Evolutionary conservation across 2,329 filamentous ascomycete species (phyloP), one percentile per base, ranked within the genome.

Genomic region (Aspergillus fijiensis): DNA sequence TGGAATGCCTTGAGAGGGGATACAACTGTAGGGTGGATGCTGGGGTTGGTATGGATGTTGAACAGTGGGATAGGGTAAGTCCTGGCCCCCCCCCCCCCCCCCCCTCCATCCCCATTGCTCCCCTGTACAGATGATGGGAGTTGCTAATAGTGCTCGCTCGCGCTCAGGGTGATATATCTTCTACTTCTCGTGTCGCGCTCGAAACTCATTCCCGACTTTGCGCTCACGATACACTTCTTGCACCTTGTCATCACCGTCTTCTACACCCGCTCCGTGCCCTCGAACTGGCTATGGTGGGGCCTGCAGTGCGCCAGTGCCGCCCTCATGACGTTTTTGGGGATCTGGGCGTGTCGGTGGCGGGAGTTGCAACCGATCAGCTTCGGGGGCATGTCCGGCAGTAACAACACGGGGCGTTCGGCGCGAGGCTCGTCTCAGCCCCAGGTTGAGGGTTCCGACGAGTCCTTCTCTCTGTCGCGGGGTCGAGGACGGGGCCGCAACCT

Each of bases 201-300:
- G 51, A 98, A 98, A 76, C 89, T 98, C 62, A 90, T 98, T 54
- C 92, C 92, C 67, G 95, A 99, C 78, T 99, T 98, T 75, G 91
- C 92, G 33, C 81, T 97, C 25, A 96, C 94, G 2, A 85, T 97
- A 19, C 92, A 96, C 79, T 85, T 90, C 74, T 80, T 96, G 48
- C 91, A 96, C 74, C 84, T 96, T 56, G 65, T 95, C 69, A 76
- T 91, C 69, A 90, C 91, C 29, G 88, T 87, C 21, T 74, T 96
- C 35, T 96, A 96, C 77, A 89, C 90, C 3, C 87, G 87, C 69
- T 84, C 85, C 10, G 73, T 98, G 29, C 95, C 95, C 1, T 82
- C 84, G 10, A 88, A 94, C 74, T 78, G 87, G 64, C 89, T 96
- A 69, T 99, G 95, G 95, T 99, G 95, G 94, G 80, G 78, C 2